phyloP scores from a whole-genome alignment of 192 early-diverging fungal genomes.

The Rhizophlyctis rosea region DNA sequence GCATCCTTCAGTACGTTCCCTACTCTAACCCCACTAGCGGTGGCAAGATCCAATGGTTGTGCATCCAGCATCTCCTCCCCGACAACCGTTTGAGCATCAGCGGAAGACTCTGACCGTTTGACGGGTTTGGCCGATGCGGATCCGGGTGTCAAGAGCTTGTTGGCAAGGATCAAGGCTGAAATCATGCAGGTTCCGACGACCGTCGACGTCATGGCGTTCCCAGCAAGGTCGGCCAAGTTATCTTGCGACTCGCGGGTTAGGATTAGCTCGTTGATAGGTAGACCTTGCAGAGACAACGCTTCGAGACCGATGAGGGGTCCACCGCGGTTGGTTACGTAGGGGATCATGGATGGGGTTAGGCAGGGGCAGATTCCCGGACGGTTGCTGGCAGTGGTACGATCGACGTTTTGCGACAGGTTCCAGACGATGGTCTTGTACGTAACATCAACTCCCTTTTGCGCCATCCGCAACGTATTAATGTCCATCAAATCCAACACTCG shows the following conservation, averaged over 20 bases:
- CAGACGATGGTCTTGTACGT: slow-evolving; percentile 45
- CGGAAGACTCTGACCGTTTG: neutral
- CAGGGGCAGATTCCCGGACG: slow-evolving; percentile 36
- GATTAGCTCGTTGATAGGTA: slow-evolving; percentile 39
- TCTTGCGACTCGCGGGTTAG: slow-evolving; percentile 43
- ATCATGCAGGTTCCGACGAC: slow-evolving; percentile 44
- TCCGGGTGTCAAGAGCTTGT: slow-evolving; percentile 3
- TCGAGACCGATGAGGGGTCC: slow-evolving; percentile 44
- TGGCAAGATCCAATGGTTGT: slow-evolving; percentile 19
- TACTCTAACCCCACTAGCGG: neutral
- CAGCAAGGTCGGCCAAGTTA: slow-evolving; percentile 44
- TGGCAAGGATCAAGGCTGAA: slow-evolving; percentile 30
- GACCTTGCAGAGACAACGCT: slow-evolving; percentile 42
- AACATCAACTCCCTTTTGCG: slow-evolving; percentile 29
- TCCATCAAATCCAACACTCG: slow-evolving; percentile 47
- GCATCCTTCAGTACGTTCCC: slow-evolving; percentile 21
- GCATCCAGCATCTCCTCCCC: slow-evolving; percentile 19
- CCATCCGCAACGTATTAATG: slow-evolving; percentile 37
- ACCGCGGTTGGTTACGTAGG: slow-evolving; percentile 43
- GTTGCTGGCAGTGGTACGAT: slow-evolving; percentile 27
- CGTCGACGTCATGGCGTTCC: slow-evolving; percentile 50
- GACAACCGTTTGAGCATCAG: neutral
- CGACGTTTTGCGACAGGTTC: slow-evolving; percentile 48
- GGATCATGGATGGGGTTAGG: slow-evolving; percentile 43
- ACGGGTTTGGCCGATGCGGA: neutral